A percentile compares a stretch with the other conserved stretches of the same genome.
Conservation (phyloP, 2,329 filamentous ascomycete species). For the Phaeosphaeria sp. region DNA sequence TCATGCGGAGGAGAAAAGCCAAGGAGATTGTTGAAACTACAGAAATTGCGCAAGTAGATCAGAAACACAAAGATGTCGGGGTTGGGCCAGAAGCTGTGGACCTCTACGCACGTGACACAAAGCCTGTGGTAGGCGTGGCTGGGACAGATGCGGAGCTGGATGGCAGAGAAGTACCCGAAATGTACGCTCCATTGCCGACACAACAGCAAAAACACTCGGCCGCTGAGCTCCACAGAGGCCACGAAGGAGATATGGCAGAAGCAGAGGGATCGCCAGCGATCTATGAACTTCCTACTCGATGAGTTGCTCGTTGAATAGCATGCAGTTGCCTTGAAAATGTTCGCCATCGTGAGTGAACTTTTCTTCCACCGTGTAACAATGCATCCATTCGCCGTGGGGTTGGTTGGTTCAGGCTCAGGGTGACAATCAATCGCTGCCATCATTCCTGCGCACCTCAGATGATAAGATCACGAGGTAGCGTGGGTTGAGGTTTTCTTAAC, state of each 20-base stretch:
- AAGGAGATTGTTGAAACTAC: not conserved
- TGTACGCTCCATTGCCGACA: conserved; percentile 3
- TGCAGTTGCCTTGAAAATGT: too few species aligned
- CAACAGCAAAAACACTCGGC: not conserved
- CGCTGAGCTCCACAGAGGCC: not conserved
- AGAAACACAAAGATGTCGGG: not conserved
- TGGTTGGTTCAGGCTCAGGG: too few species aligned
- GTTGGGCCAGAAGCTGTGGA: conserved; percentile 2
- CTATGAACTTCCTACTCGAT: not conserved
- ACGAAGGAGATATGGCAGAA: not conserved
- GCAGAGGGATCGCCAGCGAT: not conserved
- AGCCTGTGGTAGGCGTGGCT: not conserved
- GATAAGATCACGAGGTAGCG: too few species aligned
- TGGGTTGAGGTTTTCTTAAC: too few species aligned
- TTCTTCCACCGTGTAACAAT: too few species aligned
- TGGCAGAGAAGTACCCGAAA: conserved; percentile 1
- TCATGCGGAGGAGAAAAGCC: not conserved
- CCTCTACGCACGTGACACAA: not conserved
- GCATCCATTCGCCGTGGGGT: too few species aligned
- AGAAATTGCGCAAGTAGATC: not conserved
- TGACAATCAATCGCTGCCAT: too few species aligned
- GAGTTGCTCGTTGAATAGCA: not conserved
- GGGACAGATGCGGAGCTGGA: conserved; percentile 4
- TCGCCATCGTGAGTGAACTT: too few species aligned
- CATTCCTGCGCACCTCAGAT: too few species aligned